Conservation (phyloP, 495 filamentous ascomycete species). For the Trichocladium antarcticum region DNA sequence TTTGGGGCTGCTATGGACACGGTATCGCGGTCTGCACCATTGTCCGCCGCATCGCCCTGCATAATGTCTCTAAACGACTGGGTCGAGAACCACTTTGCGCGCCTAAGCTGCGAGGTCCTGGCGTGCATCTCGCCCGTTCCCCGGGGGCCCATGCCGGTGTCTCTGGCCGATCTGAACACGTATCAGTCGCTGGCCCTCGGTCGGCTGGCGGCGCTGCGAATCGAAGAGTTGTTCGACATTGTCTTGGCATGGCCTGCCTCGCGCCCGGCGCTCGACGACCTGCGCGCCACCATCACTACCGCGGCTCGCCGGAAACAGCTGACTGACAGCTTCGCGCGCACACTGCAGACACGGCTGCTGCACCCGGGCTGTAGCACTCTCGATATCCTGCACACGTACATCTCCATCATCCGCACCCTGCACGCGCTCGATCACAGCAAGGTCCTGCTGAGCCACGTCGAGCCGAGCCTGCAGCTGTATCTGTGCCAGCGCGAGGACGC, state of each 20-base stretch:
- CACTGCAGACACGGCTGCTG: slow-evolving; percentile 60
- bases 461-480: slow-evolving; percentile 71
- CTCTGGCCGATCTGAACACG: slow-evolving; percentile 53
- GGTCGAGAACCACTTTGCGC: slow-evolving; percentile 61
- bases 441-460: slow-evolving; percentile 78
- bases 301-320: slow-evolving; percentile 50
- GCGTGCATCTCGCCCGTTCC: slow-evolving; percentile 25
- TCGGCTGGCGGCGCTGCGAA: slow-evolving; percentile 67
- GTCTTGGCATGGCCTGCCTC: slow-evolving; percentile 74
- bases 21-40: slow-evolving; percentile 12
- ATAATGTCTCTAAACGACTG: slow-evolving; percentile 51
- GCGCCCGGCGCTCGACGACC: slow-evolving; percentile 72
- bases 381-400: slow-evolving; percentile 81
- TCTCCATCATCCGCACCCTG: slow-evolving; percentile 83
- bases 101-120: slow-evolving; percentile 53
- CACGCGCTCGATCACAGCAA: slow-evolving; percentile 82
- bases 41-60: slow-evolving; percentile 44
- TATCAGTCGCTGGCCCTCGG: slow-evolving; percentile 75
- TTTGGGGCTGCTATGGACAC: slow-evolving; percentile 15
- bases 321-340: slow-evolving; percentile 58
- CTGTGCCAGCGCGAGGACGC: slow-evolving; percentile 92
- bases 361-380: slow-evolving; percentile 84
- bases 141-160: slow-evolving; percentile 27
- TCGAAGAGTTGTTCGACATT: slow-evolving; percentile 77
- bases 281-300: slow-evolving; percentile 42